phyloP scores from a whole-genome alignment of 2,329 filamentous ascomycete genomes.

The Coniochaeta hoffmannii region DNA sequence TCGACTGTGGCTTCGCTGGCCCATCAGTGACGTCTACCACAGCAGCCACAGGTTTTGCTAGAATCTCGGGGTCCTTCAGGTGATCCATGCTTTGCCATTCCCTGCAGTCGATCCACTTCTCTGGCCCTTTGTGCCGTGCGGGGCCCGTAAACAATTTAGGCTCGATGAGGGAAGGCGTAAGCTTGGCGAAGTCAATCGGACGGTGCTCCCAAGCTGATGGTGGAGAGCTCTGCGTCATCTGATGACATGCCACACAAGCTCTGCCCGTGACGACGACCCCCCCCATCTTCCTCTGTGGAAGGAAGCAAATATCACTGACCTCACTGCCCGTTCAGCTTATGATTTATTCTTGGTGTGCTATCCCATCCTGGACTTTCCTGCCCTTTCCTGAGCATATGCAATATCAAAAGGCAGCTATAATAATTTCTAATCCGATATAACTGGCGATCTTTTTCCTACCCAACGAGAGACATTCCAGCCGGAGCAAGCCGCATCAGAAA shows the following conservation, averaged over 20 bases:
- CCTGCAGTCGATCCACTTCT: background rate
- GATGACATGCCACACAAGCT: constrained; percentile 3
- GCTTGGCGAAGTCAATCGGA: background rate
- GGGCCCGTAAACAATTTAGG: background rate
- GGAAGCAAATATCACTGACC: background rate
- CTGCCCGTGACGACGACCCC: background rate
- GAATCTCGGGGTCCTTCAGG: background rate
- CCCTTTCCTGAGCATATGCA: background rate
- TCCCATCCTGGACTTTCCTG: background rate
- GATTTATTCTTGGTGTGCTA: background rate
- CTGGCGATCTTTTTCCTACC: background rate
- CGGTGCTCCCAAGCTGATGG: constrained; percentile 1
- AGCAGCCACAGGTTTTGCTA: background rate
- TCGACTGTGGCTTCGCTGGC: background rate
- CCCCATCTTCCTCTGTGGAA: background rate
- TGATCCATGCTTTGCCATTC: background rate
- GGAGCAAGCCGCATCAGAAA: background rate
- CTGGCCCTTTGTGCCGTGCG: background rate
- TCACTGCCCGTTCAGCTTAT: background rate
- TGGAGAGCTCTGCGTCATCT: constrained; percentile 1
- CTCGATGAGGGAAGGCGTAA: background rate
- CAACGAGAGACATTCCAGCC: background rate
- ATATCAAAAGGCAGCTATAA: background rate
- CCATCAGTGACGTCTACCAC: background rate
- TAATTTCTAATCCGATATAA: background rate